A percentile compares a stretch with the other conserved stretches of the same genome.
phyloP scores from a whole-genome alignment of 805 yeast species.

The Candida boidinii region DNA sequence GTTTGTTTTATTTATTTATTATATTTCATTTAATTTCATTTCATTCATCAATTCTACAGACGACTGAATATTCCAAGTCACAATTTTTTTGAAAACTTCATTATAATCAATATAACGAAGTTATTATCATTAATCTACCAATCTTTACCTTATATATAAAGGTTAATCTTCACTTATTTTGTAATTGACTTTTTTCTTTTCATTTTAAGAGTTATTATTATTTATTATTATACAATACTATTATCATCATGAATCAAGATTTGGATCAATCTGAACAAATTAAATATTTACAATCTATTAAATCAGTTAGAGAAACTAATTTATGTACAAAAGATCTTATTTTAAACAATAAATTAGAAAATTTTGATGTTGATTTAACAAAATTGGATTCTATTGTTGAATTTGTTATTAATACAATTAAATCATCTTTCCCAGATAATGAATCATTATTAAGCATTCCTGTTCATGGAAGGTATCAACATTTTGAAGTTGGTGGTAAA shows the following conservation, averaged over 20 bases:
- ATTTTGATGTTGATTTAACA: slow-evolving; percentile 37
- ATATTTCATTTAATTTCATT: too few relatives aligned
- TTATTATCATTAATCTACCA: too few relatives aligned
- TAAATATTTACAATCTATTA: slow-evolving; percentile 36
- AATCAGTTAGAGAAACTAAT: slow-evolving; percentile 48
- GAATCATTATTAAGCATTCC: slow-evolving; percentile 37
- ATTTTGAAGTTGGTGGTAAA: slow-evolving; percentile 43
- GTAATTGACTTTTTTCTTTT: too few relatives aligned
- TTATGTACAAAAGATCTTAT: slow-evolving; percentile 33
- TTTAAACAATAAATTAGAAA: slow-evolving; percentile 24
- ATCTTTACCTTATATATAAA: too few relatives aligned
- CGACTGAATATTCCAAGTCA: too few relatives aligned
- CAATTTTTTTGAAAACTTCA: too few relatives aligned
- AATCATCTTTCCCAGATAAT: slow-evolving; percentile 34
- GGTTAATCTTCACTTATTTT: too few relatives aligned
- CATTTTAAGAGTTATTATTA: too few relatives aligned
- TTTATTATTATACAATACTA: too few relatives aligned
- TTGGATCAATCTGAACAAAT: slow-evolving; percentile 9
- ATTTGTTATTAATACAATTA: slow-evolving; percentile 36
- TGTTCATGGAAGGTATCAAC: slow-evolving; percentile 64
- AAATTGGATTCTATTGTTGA: slow-evolving; percentile 34
- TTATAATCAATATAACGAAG: too few relatives aligned
- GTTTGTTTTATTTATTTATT: too few relatives aligned
- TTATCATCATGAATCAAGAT: neutral
- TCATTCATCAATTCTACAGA: too few relatives aligned